Percentiles rank a stretch among this genome's conserved stretches.
These are phyloP conservation scores for Cyclotella baltica DNA, from an alignment of 108 stramenopile species.

Conservation along the genomic window DNA sequence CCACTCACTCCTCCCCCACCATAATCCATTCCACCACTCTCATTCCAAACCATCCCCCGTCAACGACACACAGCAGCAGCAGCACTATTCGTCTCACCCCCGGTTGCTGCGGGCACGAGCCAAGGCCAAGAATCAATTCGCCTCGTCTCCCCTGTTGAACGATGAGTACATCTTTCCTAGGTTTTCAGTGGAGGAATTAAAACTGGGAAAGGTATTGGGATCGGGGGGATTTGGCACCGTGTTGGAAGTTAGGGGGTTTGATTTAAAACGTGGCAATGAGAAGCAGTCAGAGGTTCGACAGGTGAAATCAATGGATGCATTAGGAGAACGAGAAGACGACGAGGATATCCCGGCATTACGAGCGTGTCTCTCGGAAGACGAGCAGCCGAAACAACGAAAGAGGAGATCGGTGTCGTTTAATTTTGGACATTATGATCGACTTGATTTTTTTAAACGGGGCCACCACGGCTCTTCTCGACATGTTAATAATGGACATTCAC, in stretches of 20 bases:
- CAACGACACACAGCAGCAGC: too few species aligned
- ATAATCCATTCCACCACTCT: too few species aligned
- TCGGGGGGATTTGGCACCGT: constrained; percentile 83
- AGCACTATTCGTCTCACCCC: background rate
- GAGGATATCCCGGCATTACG: background rate
- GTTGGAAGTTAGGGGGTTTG: constrained; percentile 58
- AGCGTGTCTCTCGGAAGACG: background rate
- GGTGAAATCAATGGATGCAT: background rate
- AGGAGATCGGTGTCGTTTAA: background rate
- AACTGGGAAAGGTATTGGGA: constrained; percentile 73
- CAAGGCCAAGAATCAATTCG: constrained; percentile 21
- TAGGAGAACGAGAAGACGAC: background rate
- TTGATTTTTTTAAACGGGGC: background rate
- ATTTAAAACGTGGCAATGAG: background rate
- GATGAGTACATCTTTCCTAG: constrained; percentile 28
- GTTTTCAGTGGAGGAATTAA: constrained; percentile 68
- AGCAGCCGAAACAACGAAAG: background rate
- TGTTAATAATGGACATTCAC: background rate
- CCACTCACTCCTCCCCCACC: too few species aligned
- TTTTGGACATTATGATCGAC: background rate
- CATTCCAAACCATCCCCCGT: too few species aligned
- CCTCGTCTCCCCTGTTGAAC: constrained; percentile 20
- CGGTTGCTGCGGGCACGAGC: constrained; percentile 22
- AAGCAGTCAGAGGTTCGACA: background rate
- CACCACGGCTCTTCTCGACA: background rate